Evolutionary conservation across 2,329 filamentous ascomycete species (phyloP).

Genomic region (Colletotrichum musae): DNA sequence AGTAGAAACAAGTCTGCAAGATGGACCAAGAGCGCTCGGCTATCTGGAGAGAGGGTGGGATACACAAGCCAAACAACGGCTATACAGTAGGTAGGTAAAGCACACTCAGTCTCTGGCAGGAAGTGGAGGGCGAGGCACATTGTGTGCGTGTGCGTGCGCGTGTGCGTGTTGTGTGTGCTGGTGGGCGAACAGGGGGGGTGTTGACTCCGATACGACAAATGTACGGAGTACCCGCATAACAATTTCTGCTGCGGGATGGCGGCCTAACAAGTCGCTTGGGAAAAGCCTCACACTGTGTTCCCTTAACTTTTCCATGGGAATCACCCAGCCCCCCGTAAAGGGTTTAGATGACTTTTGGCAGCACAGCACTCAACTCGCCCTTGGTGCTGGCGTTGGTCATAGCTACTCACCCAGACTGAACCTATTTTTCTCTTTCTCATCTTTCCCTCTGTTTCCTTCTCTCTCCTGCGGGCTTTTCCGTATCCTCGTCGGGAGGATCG

Average conservation of each 20-base stretch:
- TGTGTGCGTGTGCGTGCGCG: no score
- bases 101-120: not conserved
- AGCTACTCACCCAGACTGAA: not conserved
- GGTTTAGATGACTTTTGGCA: constrained; percentile 6
- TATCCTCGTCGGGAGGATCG: no score
- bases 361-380: not conserved
- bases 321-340: not conserved
- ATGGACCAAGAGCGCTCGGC: not conserved
- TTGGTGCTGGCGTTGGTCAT: not conserved
- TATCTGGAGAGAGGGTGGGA: not conserved
- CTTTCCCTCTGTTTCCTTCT: no score
- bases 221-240: constrained; percentile 35
- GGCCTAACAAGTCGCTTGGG: constrained; percentile 10
- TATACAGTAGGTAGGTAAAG: not conserved
- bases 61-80: not conserved
- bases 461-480: no score
- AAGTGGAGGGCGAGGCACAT: constrained; percentile 1
- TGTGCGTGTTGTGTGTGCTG: not conserved
- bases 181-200: not conserved
- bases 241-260: constrained; percentile 21
- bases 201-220: not conserved
- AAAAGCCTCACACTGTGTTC: constrained; percentile 35
- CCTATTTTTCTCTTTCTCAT: not conserved
- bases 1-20: no score
- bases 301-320: not conserved